Base-by-base conservation (phyloP, 2,329 filamentous ascomycete genomes). In the Penicillium decumbens region DNA sequence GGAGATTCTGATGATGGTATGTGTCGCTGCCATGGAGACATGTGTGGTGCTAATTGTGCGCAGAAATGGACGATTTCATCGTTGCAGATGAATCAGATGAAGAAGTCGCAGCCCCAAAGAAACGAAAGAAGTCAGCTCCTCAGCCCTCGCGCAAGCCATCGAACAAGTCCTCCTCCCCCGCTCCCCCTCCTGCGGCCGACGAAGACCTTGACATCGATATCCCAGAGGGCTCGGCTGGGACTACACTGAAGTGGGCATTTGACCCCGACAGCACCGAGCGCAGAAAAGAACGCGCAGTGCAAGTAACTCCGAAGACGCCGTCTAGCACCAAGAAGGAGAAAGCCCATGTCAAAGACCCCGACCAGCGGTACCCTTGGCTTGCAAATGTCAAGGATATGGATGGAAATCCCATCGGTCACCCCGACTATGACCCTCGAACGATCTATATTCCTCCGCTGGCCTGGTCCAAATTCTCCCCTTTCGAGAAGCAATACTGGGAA, bases 401-500 rank as follows among this genome's bases (percentile, higher is more conserved):
- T 62, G 83, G 85, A 45, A 84, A 95, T 62, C 80, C 85, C 0
- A 81, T 82, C 0, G 85, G 81, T 8, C 83, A 96, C 67, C 86
- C 91, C 0, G 92, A 98, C 49, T 95, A 92, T 61, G 91, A 98
- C 62, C 89, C 89, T 7, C 81, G 89, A 18, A 95, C 90, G 0
- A 80, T 98, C n/a, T 95, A 85, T 68, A 87, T 98, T 29, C 93
- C 93, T 0, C 87, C 89, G 0, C 66, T 77, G 29, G 89, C 89
- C 0, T 95, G 85, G 84, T 73, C 74, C 27, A 85, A 87, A 24
- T 96, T 98, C 66, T 95, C 91, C 0, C 82, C 92, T 0, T 98
- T 98, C 57, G 93, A 98, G 72, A 95, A 90, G 69, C 93, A 98
- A 67, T 98, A 98, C 69, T 98, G 93, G 93, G 89, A 95, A 64